Base-by-base conservation (phyloP, 768 basidiomycete species). In the Suillus ampliporus region DNA sequence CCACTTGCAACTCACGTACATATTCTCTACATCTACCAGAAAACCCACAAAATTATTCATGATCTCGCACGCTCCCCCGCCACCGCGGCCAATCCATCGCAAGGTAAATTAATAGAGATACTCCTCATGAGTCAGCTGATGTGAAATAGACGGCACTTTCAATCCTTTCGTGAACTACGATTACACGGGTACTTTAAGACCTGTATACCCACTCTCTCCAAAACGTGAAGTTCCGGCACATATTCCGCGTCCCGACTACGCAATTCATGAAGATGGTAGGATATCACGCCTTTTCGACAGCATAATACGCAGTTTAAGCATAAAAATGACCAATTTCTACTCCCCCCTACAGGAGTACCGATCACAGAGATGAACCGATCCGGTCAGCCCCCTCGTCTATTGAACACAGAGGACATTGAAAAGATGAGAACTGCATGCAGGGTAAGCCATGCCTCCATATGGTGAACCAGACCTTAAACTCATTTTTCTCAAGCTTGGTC, bases 171-270 rank as follows among this genome's bases (percentile, higher is more conserved):
- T 87, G 8, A 85, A 80, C 69, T 94, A 85, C 76, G 69, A 76
- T n/a, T 98, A 85, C 77, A 91, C 95, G 19, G 96, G 96, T 37
- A 67, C 86, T 1, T 61, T 97, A 62, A 85, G 90, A 65, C 95
- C 96, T 1, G 82, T 86, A 41, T 97, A 98, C 77, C 96, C 96
- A n/a, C 82, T 97, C 46, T 91, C 93, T 34, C 79, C 88, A 5
- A 89, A 80, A 67, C 87, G 96, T 35, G 72, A 71, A 5, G 87
- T 99, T 4, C 97, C 96, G 10, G 85, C 83, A 31, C 89, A 94
- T 71, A 97, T 99, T 67, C 84, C 83, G 11, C 81, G 87, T 61
- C 97, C 97, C 4, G 97, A 99, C 70, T 97, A 98, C 78, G 92
- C 91, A 21, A 64, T 67, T 19, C 68, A 72, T 28, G 81, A 86